Evolutionary conservation across 176 grass and related monocot genomes (phyloP), one percentile per base, ranked within the genome.

Genomic region (Cenchrus purpureus): DNA sequence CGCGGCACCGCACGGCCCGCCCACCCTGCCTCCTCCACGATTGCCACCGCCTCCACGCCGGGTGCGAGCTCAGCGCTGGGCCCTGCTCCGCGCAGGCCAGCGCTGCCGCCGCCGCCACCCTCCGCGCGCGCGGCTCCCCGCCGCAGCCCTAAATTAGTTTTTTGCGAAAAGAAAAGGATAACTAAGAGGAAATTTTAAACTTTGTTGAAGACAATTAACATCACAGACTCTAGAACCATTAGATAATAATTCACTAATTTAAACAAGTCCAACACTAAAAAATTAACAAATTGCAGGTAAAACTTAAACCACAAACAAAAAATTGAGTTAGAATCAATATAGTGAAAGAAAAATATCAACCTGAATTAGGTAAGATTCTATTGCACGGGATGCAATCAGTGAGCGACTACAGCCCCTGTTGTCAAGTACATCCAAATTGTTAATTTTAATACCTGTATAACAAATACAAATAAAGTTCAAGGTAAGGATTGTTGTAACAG

Each of bases 321-420:
- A 72, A 83, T 54, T 62, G 15, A 64, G 57, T 60, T 56, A 78
- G 55, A 72, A 76, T 15, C 43, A 85, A 85, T 60, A 82, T 6
- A 77, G 81, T 40, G 37, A 44, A 28, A 44, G 70, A 62, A 83
- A 73, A 34, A 54, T 53, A 73, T 58, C 55, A 82, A 98, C 95
- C 95, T 98, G 95, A 85, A 98, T 95, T 68, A 98, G 89, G 69
- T 98, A 98, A 77, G 95, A 93, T 74, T 98, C 95, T 85, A 98
- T 92, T 87, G 95, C 84, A 86, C 85, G 95, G 40, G 91, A 88
- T 40, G 95, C 95, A 89, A 98, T 90, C 74, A 90, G 73, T 40
- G 92, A 92, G 46, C 95, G 91, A 62, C 95, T 93, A 78, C 85
- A 87, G 19, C 95, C 95, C 67, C 40, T 80, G 58, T 62, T 92